These are phyloP conservation scores for Geotrichum fermentans DNA, from an alignment of 1,139 yeast species.

Conservation along the genomic window DNA sequence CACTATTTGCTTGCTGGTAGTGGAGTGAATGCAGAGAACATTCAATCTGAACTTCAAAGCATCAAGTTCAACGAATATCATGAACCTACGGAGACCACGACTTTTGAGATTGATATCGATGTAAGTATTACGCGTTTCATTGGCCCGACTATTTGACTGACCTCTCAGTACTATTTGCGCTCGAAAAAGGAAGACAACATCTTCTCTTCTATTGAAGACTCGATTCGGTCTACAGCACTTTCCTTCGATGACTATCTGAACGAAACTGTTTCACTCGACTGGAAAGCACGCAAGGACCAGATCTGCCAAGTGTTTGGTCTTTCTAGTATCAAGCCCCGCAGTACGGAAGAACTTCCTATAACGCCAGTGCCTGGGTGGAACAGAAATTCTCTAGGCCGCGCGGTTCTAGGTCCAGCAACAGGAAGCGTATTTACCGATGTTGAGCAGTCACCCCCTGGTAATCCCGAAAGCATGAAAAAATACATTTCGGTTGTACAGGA, in stretches of 20 bases:
- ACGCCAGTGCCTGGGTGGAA: conserved; percentile 30
- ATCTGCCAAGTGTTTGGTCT: conserved; percentile 66
- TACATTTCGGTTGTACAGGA: conserved; percentile 48
- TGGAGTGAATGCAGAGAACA: conserved; percentile 84
- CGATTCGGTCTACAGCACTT: conserved; percentile 64
- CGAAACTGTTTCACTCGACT: conserved; percentile 70
- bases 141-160: too few relatives aligned
- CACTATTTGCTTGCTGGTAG: conserved; percentile 87
- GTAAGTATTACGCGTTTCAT: conserved; percentile 22
- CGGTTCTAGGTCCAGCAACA: conserved; percentile 36
- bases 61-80: conserved; percentile 30
- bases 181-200: conserved; percentile 79
- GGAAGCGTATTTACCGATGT: conserved; percentile 36
- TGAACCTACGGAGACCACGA: conserved; percentile 23
- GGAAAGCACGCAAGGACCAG: conserved; percentile 74
- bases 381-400: conserved; percentile 34
- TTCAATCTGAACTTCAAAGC: conserved; percentile 53
- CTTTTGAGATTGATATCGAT: conserved; percentile 27
- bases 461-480: conserved; percentile 5
- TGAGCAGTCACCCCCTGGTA: conserved; percentile 20
- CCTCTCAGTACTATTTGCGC: conserved; percentile 45
- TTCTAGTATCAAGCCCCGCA: conserved; percentile 17
- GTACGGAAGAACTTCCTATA: conserved; percentile 3
- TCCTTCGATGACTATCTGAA: conserved; percentile 79
- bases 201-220: conserved; percentile 75